These are phyloP conservation scores for Gynostemma pentaphyllum DNA, from an alignment of 306 rosid genomes.

Conservation along the genomic window DNA sequence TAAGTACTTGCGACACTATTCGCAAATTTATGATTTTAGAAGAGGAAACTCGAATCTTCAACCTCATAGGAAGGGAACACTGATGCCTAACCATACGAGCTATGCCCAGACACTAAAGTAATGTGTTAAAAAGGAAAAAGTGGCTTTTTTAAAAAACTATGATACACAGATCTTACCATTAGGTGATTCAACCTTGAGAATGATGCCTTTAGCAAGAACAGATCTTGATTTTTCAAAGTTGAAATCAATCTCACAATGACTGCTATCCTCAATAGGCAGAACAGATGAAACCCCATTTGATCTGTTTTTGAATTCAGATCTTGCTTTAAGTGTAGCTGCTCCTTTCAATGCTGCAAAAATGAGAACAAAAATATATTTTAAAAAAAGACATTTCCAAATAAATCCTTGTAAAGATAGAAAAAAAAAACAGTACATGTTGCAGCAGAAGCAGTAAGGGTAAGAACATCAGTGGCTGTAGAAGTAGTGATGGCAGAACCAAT, in stretches of 20 bases:
- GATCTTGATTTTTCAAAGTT: conserved; percentile 54
- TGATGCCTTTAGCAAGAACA: conserved; percentile 47
- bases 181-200: conserved; percentile 67
- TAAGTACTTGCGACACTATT: too few relatives aligned
- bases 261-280: conserved; percentile 52
- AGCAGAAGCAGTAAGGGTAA: conserved; percentile 87
- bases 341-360: conserved; percentile 66
- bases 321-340: conserved; percentile 69
- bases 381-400: too few relatives aligned
- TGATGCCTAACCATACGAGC: too few relatives aligned
- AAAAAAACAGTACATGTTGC: conserved; percentile 42
- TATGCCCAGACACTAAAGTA: too few relatives aligned
- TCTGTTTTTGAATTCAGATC: conserved; percentile 58
- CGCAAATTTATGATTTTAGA: too few relatives aligned
- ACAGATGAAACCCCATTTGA: conserved; percentile 49
- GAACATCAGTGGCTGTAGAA: conserved; percentile 53
- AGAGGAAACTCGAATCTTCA: too few relatives aligned
- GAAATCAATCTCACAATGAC: conserved; percentile 38
- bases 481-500: conserved; percentile 67
- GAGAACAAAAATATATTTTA: neutral
- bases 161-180: conserved; percentile 56
- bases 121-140: too few relatives aligned
- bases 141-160: too few relatives aligned
- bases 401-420: neutral
- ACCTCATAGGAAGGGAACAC: too few relatives aligned